Percentiles rank a stretch among this genome's conserved stretches.
phyloP scores from a whole-genome alignment of 441 rosid species.

The Erodium trifolium region DNA sequence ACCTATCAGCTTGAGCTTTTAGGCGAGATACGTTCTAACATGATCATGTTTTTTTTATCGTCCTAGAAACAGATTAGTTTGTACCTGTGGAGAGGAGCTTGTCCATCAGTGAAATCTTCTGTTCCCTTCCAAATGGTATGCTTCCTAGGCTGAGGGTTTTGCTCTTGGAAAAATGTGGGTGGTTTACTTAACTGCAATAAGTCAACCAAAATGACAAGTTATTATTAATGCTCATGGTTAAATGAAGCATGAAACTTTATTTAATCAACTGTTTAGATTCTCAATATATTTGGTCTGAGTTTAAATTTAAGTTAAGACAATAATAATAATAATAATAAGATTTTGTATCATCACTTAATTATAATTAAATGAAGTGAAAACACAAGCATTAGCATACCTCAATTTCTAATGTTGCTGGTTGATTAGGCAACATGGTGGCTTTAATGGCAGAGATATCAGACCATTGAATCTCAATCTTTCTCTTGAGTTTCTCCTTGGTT shows the following conservation, averaged over 20 bases:
- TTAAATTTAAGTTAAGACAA: no score
- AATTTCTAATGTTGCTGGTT: conserved; percentile 32
- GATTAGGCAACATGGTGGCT: conserved; percentile 22
- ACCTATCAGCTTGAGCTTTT: no score
- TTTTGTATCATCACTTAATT: no score
- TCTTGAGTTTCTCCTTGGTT: conserved; percentile 29
- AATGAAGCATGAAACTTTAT: no score
- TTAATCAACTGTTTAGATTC: no score
- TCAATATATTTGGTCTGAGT: no score
- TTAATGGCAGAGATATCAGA: conserved; percentile 36
- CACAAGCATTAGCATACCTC: conserved; percentile 26
- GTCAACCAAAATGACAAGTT: neutral
- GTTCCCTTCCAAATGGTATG: conserved; percentile 41
- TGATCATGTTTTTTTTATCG: no score
- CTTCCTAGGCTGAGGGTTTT: conserved; percentile 48
- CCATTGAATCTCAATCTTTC: conserved; percentile 20
- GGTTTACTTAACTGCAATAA: conserved; percentile 26
- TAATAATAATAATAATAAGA: no score
- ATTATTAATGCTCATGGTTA: no score
- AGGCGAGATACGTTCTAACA: no score
- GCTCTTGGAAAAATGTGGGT: conserved; percentile 39
- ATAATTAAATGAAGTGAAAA: no score
- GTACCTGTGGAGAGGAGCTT: conserved; percentile 40
- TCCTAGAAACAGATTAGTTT: neutral
- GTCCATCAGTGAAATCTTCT: conserved; percentile 44